A percentile compares a stretch with the other conserved stretches of the same genome.
Evolutionary conservation across 345 rosid genomes (phyloP).

Genomic region (Brassica incana): DNA sequence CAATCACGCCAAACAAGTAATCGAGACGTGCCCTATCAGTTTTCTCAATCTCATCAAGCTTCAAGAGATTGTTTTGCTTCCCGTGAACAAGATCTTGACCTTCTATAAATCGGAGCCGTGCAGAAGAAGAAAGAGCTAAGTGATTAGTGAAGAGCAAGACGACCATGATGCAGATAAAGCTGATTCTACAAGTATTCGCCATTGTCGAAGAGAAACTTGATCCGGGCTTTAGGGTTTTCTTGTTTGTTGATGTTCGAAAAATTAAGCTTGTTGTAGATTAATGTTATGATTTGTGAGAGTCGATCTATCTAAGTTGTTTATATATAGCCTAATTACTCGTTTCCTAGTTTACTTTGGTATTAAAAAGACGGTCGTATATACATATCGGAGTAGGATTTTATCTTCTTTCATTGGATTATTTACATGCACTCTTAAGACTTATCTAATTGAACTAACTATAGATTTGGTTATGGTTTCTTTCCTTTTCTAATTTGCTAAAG

Average conservation of each 20-base stretch:
- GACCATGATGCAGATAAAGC: constrained; percentile 18
- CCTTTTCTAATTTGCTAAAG: not conserved
- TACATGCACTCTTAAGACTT: not conserved
- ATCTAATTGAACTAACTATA: too few relatives aligned
- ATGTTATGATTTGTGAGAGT: not conserved
- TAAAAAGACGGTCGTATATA: not conserved
- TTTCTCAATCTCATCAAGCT: constrained; percentile 9
- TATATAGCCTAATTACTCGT: not conserved
- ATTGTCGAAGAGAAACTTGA: constrained; percentile 16
- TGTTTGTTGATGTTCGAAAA: not conserved
- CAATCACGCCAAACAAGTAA: not conserved
- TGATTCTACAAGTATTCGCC: constrained; percentile 5
- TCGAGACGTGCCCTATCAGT: constrained; percentile 11
- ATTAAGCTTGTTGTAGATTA: not conserved
- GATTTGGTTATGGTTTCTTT: not conserved
- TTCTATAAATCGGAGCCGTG: not conserved
- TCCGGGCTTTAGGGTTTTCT: not conserved
- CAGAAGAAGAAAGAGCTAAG: constrained; percentile 12
- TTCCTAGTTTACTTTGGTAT: not conserved
- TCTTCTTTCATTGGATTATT: not conserved
- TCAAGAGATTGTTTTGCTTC: constrained; percentile 1
- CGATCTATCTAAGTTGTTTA: not conserved
- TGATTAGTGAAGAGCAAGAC: constrained; percentile 9
- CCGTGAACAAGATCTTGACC: not conserved
- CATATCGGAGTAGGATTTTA: not conserved